A percentile compares a stretch with the other conserved stretches of the same genome.
These are phyloP conservation scores for Boletus reticuloceps DNA, from an alignment of 768 basidiomycete species.

Conservation along the genomic window DNA sequence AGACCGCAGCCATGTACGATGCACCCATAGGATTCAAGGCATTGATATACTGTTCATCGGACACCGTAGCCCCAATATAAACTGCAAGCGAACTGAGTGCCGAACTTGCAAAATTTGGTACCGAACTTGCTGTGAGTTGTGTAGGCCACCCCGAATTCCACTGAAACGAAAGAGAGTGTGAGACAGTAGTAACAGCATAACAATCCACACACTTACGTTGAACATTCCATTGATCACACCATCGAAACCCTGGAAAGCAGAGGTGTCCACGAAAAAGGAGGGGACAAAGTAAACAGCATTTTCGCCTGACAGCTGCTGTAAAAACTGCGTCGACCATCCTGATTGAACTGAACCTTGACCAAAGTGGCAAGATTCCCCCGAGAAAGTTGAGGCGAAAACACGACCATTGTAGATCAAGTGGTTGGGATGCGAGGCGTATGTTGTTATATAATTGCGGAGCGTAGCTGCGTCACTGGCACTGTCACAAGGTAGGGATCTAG, in stretches of 20 bases:
- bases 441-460: conserved; percentile 53
- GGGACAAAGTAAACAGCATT: conserved; percentile 62
- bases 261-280: conserved; percentile 63
- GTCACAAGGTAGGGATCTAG: conserved; percentile 54
- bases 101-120: conserved; percentile 1
- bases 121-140: conserved; percentile 40
- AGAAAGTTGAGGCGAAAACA: conserved; percentile 67
- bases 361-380: conserved; percentile 67
- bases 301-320: conserved; percentile 43
- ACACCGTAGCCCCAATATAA: conserved; percentile 46
- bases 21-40: conserved; percentile 34
- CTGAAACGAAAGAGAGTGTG: conserved; percentile 32
- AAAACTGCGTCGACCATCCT: conserved; percentile 60
- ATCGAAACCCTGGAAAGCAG: conserved; percentile 42
- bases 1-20: conserved; percentile 52
- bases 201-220: conserved; percentile 41
- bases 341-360: conserved; percentile 49
- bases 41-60: conserved; percentile 55
- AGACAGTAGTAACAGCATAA: conserved; percentile 4
- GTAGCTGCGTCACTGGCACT: conserved; percentile 45
- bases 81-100: conserved; percentile 28
- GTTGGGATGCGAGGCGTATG: conserved; percentile 54
- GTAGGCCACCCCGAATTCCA: conserved; percentile 85
- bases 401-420: conserved; percentile 48
- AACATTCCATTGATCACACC: conserved; percentile 58